A percentile compares a stretch with the other conserved stretches of the same genome.
These are phyloP conservation scores for Prunus kanzakura DNA, from an alignment of 306 rosid genomes.

Conservation along the genomic window DNA sequence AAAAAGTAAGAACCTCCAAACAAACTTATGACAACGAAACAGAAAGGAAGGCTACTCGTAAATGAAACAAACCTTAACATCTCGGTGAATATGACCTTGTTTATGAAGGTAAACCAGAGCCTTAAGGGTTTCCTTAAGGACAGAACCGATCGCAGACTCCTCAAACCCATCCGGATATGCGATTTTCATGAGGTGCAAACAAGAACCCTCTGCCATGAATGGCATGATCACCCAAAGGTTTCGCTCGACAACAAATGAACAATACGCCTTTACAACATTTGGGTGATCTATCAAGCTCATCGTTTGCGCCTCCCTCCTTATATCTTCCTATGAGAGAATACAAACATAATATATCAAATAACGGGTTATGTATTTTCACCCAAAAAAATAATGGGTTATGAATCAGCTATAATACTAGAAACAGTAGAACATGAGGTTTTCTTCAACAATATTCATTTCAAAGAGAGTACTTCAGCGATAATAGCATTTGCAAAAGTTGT, in stretches of 20 bases:
- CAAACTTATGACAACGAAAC: background rate
- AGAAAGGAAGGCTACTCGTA: background rate
- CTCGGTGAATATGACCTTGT: conserved; percentile 96
- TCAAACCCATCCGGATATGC: conserved; percentile 90
- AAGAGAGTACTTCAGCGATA: background rate
- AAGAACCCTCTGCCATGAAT: conserved; percentile 95
- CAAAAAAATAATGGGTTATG: background rate
- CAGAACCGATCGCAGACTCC: conserved; percentile 77
- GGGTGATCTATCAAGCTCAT: conserved; percentile 92
- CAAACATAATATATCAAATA: background rate
- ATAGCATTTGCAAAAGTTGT: background rate
- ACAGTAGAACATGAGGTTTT: background rate
- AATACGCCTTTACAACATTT: conserved; percentile 73
- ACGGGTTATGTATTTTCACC: background rate
- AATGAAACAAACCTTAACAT: conserved; percentile 61
- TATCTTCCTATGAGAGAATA: conserved; percentile 52
- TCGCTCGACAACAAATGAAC: conserved; percentile 84
- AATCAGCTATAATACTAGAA: background rate
- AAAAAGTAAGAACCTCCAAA: conserved; percentile 2
- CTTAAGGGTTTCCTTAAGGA: conserved; percentile 82
- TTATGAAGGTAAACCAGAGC: conserved; percentile 87
- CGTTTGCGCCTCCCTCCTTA: conserved; percentile 87
- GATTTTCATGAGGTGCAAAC: conserved; percentile 88
- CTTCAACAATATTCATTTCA: background rate
- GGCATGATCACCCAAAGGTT: conserved; percentile 96